Evolutionary conservation across 768 basidiomycete genomes (phyloP).

Genomic region (Amanita phalloides): DNA sequence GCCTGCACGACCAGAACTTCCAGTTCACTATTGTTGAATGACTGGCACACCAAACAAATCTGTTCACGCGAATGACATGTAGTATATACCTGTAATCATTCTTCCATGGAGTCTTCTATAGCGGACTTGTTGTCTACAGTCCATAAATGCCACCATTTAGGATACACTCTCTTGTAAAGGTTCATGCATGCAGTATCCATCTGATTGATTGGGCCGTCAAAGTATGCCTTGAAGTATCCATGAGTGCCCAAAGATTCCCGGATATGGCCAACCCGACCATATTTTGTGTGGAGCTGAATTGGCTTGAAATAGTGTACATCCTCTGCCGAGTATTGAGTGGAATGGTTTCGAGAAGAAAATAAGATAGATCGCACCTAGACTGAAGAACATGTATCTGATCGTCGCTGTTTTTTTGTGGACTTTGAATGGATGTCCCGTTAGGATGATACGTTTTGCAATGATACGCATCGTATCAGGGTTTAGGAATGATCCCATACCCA

Average conservation of each 20-base stretch:
- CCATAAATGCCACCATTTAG: constrained; percentile 69
- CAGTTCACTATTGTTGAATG: background rate
- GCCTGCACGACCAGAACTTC: background rate
- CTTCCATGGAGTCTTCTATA: constrained; percentile 5
- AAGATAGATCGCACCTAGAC: constrained; percentile 40
- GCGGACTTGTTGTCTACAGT: constrained; percentile 11
- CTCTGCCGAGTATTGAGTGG: constrained; percentile 27
- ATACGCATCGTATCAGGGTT: constrained; percentile 87
- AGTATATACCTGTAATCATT: background rate
- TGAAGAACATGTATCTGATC: constrained; percentile 98
- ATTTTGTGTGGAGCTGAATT: constrained; percentile 87
- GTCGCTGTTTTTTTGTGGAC: constrained; percentile 97
- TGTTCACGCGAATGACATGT: background rate
- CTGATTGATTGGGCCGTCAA: constrained; percentile 87
- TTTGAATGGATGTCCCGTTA: constrained; percentile 95
- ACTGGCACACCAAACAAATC: no score
- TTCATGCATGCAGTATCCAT: constrained; percentile 98
- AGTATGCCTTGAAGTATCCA: constrained; percentile 95
- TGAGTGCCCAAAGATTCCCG: constrained; percentile 91
- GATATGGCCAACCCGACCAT: constrained; percentile 84
- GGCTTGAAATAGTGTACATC: constrained; percentile 92
- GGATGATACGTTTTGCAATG: constrained; percentile 85
- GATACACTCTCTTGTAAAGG: constrained; percentile 90
- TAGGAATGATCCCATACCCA: constrained; percentile 83
- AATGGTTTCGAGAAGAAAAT: background rate